phyloP scores from a whole-genome alignment of 2,329 filamentous ascomycete species.

The Venturia pyrina region DNA sequence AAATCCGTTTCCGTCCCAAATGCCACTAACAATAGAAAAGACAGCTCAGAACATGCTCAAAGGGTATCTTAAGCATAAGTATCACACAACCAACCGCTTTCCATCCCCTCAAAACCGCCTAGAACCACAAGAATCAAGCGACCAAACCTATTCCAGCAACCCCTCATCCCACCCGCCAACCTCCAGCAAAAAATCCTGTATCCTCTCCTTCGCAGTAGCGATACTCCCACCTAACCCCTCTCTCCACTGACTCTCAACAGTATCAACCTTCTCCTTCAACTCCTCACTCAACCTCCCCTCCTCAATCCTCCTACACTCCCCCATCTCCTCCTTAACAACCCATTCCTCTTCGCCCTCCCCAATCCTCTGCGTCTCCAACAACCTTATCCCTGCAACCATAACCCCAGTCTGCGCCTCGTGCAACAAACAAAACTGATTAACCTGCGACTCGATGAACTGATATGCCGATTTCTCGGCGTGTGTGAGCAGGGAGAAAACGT shows the following conservation, averaged over 20 bases:
- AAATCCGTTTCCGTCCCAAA: background rate
- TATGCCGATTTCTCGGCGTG: slow-evolving; percentile 90
- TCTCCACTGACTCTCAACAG: slow-evolving; percentile 85
- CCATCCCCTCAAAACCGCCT: background rate
- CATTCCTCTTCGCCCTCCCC: slow-evolving; percentile 28
- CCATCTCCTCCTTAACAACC: slow-evolving; percentile 38
- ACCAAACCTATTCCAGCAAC: slow-evolving; percentile 25
- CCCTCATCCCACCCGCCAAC: slow-evolving; percentile 82
- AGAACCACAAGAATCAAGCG: background rate
- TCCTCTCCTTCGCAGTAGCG: slow-evolving; percentile 60
- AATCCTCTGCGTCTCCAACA: slow-evolving; percentile 54
- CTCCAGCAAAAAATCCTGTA: slow-evolving; percentile 62
- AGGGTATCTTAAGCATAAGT: slow-evolving; percentile 1
- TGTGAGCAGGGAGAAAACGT: slow-evolving; percentile 73
- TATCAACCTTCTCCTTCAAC: slow-evolving; percentile 82
- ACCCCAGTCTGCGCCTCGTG: slow-evolving; percentile 82
- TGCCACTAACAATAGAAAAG: background rate
- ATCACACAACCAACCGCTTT: background rate
- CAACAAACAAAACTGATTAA: slow-evolving; percentile 76
- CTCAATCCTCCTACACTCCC: slow-evolving; percentile 54
- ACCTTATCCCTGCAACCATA: slow-evolving; percentile 56
- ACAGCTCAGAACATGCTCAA: slow-evolving; percentile 1
- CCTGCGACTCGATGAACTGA: slow-evolving; percentile 94
- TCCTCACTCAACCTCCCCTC: slow-evolving; percentile 67
- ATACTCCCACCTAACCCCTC: slow-evolving; percentile 76